Evolutionary conservation across 305 asterid species (phyloP).

Genomic region (Solanum hybrid): DNA sequence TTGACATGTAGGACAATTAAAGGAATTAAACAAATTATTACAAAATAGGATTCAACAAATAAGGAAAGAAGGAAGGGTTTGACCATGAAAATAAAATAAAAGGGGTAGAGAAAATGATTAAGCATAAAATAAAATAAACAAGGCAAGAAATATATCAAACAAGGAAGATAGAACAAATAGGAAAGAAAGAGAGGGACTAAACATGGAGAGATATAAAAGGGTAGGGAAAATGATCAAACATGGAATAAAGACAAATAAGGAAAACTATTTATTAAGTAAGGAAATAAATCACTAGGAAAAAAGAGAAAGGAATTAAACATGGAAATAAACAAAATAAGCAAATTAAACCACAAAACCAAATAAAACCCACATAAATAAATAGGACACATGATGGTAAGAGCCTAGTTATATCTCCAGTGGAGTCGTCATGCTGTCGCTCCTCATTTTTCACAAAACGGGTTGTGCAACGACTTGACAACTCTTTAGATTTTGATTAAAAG

Average conservation of each 20-base stretch:
- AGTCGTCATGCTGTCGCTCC: neutral
- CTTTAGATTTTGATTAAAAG: neutral
- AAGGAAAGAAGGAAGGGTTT: neutral
- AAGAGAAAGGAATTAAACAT: neutral
- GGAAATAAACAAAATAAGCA: neutral
- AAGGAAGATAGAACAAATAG: neutral
- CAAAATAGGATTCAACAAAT: neutral
- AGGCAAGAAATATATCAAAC: neutral
- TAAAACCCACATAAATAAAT: neutral
- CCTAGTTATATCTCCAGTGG: neutral
- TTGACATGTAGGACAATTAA: neutral
- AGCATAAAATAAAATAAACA: neutral
- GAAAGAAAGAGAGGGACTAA: neutral
- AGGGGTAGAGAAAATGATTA: neutral
- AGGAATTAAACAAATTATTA: too few species aligned
- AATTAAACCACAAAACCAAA: neutral
- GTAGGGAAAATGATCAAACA: neutral
- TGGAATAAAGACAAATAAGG: neutral
- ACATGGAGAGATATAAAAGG: neutral
- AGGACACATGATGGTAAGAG: neutral
- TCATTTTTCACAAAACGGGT: neutral
- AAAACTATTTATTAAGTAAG: neutral
- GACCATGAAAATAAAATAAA: neutral
- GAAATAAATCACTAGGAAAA: neutral
- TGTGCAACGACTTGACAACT: neutral